Evolutionary conservation across 176 grass and related monocot genomes (phyloP).

Genomic region (Triticum dicoccoides): DNA sequence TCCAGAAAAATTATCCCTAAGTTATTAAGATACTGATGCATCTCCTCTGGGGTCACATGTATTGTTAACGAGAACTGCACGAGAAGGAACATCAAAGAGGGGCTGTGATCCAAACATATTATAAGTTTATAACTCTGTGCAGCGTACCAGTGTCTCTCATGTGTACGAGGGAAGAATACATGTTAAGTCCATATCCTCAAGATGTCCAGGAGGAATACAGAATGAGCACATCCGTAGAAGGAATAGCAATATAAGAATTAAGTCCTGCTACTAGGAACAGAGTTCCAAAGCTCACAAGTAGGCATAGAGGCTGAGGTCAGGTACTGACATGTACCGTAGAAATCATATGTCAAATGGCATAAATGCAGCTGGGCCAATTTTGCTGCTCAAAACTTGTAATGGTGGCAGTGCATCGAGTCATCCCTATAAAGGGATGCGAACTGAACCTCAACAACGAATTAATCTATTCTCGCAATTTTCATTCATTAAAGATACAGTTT

Average conservation of each 20-base stretch:
- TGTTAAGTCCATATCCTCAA: not conserved
- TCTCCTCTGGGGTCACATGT: not conserved
- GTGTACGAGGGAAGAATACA: not conserved
- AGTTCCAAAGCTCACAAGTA: not conserved
- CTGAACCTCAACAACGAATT: not conserved
- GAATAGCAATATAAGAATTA: not conserved
- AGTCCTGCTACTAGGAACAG: not conserved
- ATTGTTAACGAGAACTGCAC: not conserved
- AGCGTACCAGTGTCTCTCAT: not conserved
- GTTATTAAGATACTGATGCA: not conserved
- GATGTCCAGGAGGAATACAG: not conserved
- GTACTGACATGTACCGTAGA: not conserved
- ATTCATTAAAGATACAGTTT: not conserved
- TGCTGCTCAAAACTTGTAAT: not conserved
- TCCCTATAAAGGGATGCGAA: not conserved
- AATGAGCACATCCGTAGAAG: not conserved
- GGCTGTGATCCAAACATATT: not conserved
- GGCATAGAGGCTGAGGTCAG: not conserved
- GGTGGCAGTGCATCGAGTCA: not conserved
- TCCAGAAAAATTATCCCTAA: not conserved
- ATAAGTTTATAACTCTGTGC: not conserved
- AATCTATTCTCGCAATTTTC: not conserved
- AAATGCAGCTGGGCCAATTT: not conserved
- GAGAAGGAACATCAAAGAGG: not conserved
- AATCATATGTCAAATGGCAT: not conserved